phyloP scores from a whole-genome alignment of 441 rosid species.

The Manihot esculenta region DNA sequence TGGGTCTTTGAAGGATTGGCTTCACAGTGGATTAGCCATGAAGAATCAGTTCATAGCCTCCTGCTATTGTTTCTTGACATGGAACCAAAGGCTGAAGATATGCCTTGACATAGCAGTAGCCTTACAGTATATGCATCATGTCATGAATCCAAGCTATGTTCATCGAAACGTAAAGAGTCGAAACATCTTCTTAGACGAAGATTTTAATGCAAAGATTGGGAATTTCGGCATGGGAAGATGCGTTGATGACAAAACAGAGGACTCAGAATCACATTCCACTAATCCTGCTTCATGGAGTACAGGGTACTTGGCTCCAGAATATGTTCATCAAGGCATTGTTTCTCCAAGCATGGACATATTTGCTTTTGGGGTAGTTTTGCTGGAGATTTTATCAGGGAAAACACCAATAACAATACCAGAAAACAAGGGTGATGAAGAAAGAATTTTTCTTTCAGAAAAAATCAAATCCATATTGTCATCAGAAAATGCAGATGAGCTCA shows the following conservation, averaged over 20 bases:
- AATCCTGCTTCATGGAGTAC: conserved; percentile 38
- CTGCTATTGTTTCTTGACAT: conserved; percentile 83
- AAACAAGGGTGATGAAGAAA: conserved; percentile 39
- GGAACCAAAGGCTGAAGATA: conserved; percentile 87
- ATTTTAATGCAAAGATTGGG: conserved; percentile 82
- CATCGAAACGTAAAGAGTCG: conserved; percentile 71
- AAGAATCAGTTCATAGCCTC: conserved; percentile 93
- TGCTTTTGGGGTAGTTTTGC: conserved; percentile 66
- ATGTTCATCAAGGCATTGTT: conserved; percentile 41
- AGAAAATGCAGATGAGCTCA: conserved; percentile 48
- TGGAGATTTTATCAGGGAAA: conserved; percentile 72
- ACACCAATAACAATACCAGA: conserved; percentile 42
- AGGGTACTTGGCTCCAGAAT: conserved; percentile 63
- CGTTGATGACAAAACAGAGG: conserved; percentile 35
- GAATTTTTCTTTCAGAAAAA: conserved; percentile 45
- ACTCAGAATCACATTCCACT: conserved; percentile 23
- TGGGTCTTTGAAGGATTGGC: conserved; percentile 90
- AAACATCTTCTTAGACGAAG: conserved; percentile 85
- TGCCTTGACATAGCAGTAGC: conserved; percentile 84
- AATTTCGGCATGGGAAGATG: conserved; percentile 68
- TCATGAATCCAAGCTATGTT: conserved; percentile 69
- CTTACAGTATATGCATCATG: conserved; percentile 79
- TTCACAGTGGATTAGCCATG: conserved; percentile 86
- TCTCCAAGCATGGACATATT: conserved; percentile 65
- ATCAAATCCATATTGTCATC: conserved; percentile 40